Conservation (phyloP, 2,329 filamentous ascomycete species). For the Neonectria coccinea region DNA sequence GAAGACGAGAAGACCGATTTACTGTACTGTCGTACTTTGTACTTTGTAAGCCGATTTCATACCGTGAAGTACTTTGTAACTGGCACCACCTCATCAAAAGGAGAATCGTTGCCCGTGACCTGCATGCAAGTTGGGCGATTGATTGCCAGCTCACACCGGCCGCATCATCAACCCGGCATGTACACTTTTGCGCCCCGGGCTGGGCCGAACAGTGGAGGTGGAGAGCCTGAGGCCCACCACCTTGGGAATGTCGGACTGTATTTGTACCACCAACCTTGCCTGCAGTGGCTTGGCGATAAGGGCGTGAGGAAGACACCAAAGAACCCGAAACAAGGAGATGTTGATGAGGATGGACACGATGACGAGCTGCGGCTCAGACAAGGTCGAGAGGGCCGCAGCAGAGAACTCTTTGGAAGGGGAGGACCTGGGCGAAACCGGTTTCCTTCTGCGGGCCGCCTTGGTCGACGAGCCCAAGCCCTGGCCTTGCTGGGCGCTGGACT, state of each 20-base stretch:
- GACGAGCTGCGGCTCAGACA: background rate
- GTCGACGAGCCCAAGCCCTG: background rate
- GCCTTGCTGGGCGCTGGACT: conserved; percentile 9
- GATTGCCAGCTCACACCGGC: conserved; percentile 39
- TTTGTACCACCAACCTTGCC: background rate
- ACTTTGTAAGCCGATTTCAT: too few species aligned
- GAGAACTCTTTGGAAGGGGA: conserved; percentile 15
- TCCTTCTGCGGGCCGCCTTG: conserved; percentile 8
- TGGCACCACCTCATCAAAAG: too few species aligned
- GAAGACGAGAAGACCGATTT: too few species aligned
- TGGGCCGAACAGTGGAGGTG: conserved; percentile 39
- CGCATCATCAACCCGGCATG: conserved; percentile 27
- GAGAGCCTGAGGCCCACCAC: conserved; percentile 18
- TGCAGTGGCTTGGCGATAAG: conserved; percentile 8
- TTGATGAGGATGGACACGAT: background rate
- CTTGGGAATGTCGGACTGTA: background rate
- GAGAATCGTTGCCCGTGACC: background rate
- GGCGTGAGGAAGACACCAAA: background rate
- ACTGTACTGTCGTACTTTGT: too few species aligned
- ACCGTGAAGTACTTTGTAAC: background rate
- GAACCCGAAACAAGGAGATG: background rate
- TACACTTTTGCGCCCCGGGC: conserved; percentile 29
- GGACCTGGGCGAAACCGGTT: conserved; percentile 38
- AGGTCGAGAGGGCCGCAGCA: background rate
- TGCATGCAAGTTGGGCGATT: conserved; percentile 26